Percentiles rank a stretch among this genome's conserved stretches.
These are phyloP conservation scores for Cicer yamashitae DNA, from an alignment of 306 rosid genomes.

Conservation along the genomic window DNA sequence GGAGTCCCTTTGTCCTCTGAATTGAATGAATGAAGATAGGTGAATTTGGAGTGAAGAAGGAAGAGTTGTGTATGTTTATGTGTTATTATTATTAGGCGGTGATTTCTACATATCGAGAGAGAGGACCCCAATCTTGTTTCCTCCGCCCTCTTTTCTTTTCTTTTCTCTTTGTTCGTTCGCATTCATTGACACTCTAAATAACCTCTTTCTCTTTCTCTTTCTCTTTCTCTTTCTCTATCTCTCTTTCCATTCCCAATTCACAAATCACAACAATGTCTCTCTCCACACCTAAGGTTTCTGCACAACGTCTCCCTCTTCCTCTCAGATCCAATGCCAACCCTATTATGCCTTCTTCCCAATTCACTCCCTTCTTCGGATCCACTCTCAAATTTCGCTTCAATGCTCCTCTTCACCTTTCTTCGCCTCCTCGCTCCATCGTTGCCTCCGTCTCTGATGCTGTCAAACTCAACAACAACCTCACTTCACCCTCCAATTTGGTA, in stretches of 20 bases:
- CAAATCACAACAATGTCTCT: constrained; percentile 55
- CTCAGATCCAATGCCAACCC: constrained; percentile 72
- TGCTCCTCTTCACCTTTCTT: constrained; percentile 43
- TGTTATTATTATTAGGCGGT: constrained; percentile 40
- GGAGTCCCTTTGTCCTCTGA: too few relatives aligned
- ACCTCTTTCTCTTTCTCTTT: not conserved
- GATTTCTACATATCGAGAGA: constrained; percentile 51
- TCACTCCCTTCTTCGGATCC: constrained; percentile 65
- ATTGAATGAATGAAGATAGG: too few relatives aligned
- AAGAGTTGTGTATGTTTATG: too few relatives aligned
- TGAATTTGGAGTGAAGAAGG: not conserved
- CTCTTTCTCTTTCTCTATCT: not conserved
- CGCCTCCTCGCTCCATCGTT: constrained; percentile 49
- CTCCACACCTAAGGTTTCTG: constrained; percentile 51
- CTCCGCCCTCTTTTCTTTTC: constrained; percentile 54
- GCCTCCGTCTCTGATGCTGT: constrained; percentile 63
- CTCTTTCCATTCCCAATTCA: not conserved
- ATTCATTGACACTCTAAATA: too few relatives aligned
- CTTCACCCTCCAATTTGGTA: constrained; percentile 72
- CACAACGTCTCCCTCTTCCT: constrained; percentile 60
- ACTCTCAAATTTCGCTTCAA: constrained; percentile 54
- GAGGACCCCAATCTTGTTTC: constrained; percentile 14
- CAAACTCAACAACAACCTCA: constrained; percentile 56
- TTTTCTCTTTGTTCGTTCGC: too few relatives aligned
- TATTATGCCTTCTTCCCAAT: constrained; percentile 21